Conservation (phyloP, 352 stramenopile genomes). For the Pythium grandisporangium region DNA sequence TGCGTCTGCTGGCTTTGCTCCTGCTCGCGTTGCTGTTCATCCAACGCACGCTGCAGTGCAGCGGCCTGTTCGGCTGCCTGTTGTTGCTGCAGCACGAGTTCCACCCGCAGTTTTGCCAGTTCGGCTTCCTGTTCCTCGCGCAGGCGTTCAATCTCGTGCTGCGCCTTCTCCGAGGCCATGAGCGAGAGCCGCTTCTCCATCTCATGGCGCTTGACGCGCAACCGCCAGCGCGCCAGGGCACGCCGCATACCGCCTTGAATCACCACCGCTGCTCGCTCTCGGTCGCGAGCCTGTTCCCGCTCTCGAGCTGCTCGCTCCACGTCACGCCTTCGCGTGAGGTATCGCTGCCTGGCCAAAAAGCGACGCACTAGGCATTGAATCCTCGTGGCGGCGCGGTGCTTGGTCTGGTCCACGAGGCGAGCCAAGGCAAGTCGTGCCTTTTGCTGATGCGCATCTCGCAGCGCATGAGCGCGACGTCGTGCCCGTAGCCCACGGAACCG, state of each 20-base stretch:
- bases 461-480: constrained; percentile 17
- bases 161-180: constrained; percentile 73
- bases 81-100: constrained; percentile 48
- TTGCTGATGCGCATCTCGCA: constrained; percentile 28
- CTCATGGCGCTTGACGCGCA: constrained; percentile 41
- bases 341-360: constrained; percentile 34
- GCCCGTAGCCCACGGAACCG: constrained; percentile 49
- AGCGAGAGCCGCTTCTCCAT: constrained; percentile 73
- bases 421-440: constrained; percentile 44
- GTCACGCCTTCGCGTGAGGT: constrained; percentile 19
- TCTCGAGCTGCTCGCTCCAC: constrained; percentile 14
- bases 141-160: constrained; percentile 71
- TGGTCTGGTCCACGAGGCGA: constrained; percentile 46
- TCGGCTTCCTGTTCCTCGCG: constrained; percentile 68
- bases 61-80: constrained; percentile 34
- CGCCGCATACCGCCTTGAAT: constrained; percentile 61
- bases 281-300: constrained; percentile 16
- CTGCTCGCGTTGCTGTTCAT: constrained; percentile 28
- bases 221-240: constrained; percentile 21
- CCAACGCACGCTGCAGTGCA: constrained; percentile 30
- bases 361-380: constrained; percentile 62
- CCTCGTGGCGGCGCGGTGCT: constrained; percentile 41
- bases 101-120: constrained; percentile 45
- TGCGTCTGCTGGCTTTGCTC: constrained; percentile 31
- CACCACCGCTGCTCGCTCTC: constrained; percentile 42